These are phyloP conservation scores for Wickerhamiella lipophila DNA, from an alignment of 805 yeast genomes.

Conservation along the genomic window DNA sequence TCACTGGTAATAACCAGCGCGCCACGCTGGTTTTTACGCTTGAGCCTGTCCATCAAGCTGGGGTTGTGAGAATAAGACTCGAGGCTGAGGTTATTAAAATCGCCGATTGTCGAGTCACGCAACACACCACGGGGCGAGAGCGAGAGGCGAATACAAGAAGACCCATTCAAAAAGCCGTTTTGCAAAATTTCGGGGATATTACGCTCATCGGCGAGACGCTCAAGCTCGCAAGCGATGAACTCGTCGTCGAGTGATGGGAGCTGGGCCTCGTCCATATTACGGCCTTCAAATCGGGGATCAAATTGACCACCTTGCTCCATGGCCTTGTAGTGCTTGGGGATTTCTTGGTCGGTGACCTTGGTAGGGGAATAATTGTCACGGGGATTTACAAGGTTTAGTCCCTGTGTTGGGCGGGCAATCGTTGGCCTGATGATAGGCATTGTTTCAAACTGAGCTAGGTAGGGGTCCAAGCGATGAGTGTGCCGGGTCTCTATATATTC, in stretches of 20 bases:
- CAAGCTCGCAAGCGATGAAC: conserved; percentile 9
- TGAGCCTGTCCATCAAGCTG: conserved; percentile 4
- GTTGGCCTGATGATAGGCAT: conserved; percentile 10
- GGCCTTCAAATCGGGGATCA: background rate
- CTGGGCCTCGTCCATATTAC: background rate
- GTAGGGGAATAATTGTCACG: conserved; percentile 7
- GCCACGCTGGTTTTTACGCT: conserved; percentile 8
- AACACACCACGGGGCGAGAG: conserved; percentile 10
- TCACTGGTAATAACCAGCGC: conserved; percentile 9
- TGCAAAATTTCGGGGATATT: conserved; percentile 8
- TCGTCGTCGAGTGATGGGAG: conserved; percentile 4
- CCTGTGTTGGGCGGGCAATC: conserved; percentile 10
- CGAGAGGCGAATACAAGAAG: conserved; percentile 7
- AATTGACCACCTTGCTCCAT: background rate
- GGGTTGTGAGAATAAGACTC: conserved; percentile 5
- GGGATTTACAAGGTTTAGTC: conserved; percentile 8
- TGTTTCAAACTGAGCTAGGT: background rate
- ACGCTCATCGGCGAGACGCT: conserved; percentile 13
- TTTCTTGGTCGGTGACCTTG: background rate
- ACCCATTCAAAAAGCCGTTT: conserved; percentile 10
- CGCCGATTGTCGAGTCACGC: conserved; percentile 3
- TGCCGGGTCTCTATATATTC: background rate
- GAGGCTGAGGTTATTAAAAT: conserved; percentile 2
- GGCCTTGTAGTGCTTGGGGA: background rate
- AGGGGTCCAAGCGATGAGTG: background rate